phyloP scores from a whole-genome alignment of 78 protist genomes.

The Blattamonas nauphoetae region DNA sequence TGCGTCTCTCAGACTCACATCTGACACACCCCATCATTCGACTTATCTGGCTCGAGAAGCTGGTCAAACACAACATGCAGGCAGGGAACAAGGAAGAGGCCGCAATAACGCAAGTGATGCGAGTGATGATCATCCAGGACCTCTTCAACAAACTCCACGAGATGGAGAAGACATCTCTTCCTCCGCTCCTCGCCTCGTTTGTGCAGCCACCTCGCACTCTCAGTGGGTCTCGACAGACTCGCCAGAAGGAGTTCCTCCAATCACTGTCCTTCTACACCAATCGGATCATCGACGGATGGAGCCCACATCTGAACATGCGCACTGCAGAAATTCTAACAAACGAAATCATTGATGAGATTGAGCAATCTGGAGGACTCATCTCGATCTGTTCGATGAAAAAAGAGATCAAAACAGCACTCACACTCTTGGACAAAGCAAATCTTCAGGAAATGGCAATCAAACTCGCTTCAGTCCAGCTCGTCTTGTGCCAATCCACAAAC shows the following conservation, averaged over 20 bases:
- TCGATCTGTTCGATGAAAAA: not conserved
- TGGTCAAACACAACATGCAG: not conserved
- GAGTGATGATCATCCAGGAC: not conserved
- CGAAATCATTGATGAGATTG: not conserved
- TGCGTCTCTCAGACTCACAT: no score
- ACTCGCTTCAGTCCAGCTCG: not conserved
- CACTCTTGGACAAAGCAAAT: not conserved
- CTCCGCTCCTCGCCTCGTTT: no score
- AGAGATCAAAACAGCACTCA: not conserved
- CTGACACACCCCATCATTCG: no score
- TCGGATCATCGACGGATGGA: not conserved
- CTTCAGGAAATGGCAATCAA: not conserved
- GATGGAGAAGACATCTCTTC: no score
- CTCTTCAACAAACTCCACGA: not conserved
- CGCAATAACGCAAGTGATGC: not conserved
- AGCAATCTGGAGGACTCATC: not conserved
- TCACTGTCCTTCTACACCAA: no score
- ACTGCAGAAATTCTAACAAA: not conserved
- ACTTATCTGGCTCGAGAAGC: not conserved
- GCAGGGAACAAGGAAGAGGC: not conserved
- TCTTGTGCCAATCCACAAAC: not conserved
- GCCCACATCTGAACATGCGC: not conserved
- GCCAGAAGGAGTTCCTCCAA: no score
- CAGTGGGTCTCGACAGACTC: no score
- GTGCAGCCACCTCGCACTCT: no score